These are phyloP conservation scores for Hagleromyces aurorensis DNA, from an alignment of 805 yeast genomes.

Conservation along the genomic window DNA sequence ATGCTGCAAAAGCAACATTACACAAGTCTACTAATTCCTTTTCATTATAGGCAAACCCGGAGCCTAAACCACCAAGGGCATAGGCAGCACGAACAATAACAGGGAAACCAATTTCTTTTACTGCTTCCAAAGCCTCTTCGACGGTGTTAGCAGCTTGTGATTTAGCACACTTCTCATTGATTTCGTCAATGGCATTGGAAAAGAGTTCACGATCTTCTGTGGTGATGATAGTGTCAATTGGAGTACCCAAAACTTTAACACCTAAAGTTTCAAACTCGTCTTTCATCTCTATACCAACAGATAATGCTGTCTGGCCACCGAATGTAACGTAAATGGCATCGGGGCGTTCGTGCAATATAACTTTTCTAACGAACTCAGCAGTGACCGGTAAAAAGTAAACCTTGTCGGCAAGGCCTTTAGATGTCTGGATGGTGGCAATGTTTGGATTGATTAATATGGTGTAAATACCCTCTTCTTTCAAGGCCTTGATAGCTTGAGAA, in stretches of 20 bases:
- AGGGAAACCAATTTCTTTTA: constrained; percentile 83
- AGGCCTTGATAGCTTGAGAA: constrained; percentile 96
- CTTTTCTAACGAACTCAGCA: constrained; percentile 92
- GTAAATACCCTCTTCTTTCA: constrained; percentile 96
- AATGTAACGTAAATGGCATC: constrained; percentile 96
- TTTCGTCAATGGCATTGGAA: constrained; percentile 90
- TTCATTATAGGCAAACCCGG: constrained; percentile 92
- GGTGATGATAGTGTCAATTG: constrained; percentile 89
- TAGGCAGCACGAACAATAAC: constrained; percentile 96
- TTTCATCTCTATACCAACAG: constrained; percentile 91
- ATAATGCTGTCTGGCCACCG: constrained; percentile 97
- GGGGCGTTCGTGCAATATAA: constrained; percentile 89
- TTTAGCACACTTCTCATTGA: constrained; percentile 90
- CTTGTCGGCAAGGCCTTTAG: constrained; percentile 95
- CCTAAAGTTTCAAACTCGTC: constrained; percentile 87
- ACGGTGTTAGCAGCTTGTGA: constrained; percentile 78
- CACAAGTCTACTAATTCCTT: constrained; percentile 75
- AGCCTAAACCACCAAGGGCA: constrained; percentile 96
- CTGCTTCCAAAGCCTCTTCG: constrained; percentile 80
- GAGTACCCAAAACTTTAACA: constrained; percentile 94
- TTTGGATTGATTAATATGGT: constrained; percentile 94
- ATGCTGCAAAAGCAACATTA: constrained; percentile 85
- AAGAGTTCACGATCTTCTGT: constrained; percentile 97
- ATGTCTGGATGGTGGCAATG: constrained; percentile 97
- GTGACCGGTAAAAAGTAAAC: constrained; percentile 97